These are phyloP conservation scores for Westerdykella ornata DNA, from an alignment of 2,329 filamentous ascomycete genomes.

Conservation along the genomic window DNA sequence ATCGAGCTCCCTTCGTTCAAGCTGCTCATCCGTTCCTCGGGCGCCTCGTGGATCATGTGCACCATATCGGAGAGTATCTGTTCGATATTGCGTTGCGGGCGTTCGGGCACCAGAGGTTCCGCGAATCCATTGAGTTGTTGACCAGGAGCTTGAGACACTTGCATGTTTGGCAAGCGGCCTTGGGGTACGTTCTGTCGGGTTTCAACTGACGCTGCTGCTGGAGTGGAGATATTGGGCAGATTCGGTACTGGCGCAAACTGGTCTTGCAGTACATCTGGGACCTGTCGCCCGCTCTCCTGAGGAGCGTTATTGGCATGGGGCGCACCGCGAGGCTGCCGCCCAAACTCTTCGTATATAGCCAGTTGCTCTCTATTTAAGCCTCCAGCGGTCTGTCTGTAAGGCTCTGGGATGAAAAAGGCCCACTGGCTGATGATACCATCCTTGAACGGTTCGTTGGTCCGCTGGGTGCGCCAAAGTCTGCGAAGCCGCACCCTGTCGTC, in stretches of 20 bases:
- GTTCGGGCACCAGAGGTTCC: constrained; percentile 36
- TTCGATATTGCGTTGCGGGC: constrained; percentile 45
- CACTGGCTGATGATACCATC: constrained; percentile 76
- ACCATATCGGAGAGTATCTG: constrained; percentile 52
- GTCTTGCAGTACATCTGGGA: constrained; percentile 58
- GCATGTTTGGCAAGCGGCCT: constrained; percentile 38
- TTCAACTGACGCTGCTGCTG: constrained; percentile 55
- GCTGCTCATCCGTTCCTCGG: constrained; percentile 54
- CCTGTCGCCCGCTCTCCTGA: constrained; percentile 53
- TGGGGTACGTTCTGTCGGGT: constrained; percentile 51
- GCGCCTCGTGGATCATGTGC: constrained; percentile 49
- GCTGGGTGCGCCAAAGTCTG: constrained; percentile 64
- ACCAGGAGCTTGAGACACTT: constrained; percentile 35
- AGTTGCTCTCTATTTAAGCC: constrained; percentile 88
- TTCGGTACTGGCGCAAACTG: constrained; percentile 54
- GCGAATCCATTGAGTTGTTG: constrained; percentile 56
- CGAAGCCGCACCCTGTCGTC: constrained; percentile 72
- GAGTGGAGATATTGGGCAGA: constrained; percentile 50
- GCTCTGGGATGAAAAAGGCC: constrained; percentile 89
- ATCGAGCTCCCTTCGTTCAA: constrained; percentile 50
- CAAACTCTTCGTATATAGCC: constrained; percentile 95
- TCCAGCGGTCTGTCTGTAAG: constrained; percentile 75
- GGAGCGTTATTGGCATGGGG: constrained; percentile 51
- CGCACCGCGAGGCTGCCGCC: constrained; percentile 68
- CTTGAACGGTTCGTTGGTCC: constrained; percentile 78